Base-by-base conservation (phyloP, 805 yeast genomes). In the Wickerhamiella nectarea region DNA sequence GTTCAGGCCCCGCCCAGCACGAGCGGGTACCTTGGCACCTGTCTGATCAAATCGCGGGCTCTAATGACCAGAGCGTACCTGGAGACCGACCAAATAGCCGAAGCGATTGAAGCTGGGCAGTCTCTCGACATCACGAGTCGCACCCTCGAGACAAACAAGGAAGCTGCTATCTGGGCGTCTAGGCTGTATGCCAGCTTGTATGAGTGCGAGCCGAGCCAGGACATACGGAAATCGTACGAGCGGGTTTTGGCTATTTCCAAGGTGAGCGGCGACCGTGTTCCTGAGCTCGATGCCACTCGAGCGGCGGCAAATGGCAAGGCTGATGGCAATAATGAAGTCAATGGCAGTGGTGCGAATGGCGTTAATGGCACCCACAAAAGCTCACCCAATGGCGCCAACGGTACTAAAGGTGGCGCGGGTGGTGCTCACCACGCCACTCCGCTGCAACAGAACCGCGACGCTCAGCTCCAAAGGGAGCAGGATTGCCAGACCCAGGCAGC, bases 401-500 rank as follows among this genome's bases (percentile, higher is more conserved):
- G 20, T 4, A n/a, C 12, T 3, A n/a, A n/a, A n/a, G n/a, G n/a
- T n/a, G n/a, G n/a, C n/a, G n/a, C n/a, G n/a, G n/a, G n/a, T n/a
- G 25, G 8, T 9, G 6, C 25, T 6, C 25, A 22, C 25, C 9
- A 25, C 4, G 15, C 24, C 6, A 40, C 43, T 2, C 21, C 43
- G 2, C 29, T 44, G n/a, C 44, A 45, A 19, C 12, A n/a, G 11
- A 43, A 40, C 28, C 20, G 41, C 8, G 34, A 28, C 2, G 14
- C 21, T 5, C 37, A 38, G 25, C 29, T n/a, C 11, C 7, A 14
- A 4, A 36, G 37, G 5, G 48, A 46, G 26, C 26, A 51, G 2
- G 53, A 51, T 10, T 38, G 54, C 19, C 51, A 52, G 38, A 39
- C 41, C 3, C 40, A 50, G 11, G 46, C 51, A 3, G 58, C 52